Evolutionary conservation across 306 rosid genomes (phyloP).

Genomic region (Calophaca sinica): DNA sequence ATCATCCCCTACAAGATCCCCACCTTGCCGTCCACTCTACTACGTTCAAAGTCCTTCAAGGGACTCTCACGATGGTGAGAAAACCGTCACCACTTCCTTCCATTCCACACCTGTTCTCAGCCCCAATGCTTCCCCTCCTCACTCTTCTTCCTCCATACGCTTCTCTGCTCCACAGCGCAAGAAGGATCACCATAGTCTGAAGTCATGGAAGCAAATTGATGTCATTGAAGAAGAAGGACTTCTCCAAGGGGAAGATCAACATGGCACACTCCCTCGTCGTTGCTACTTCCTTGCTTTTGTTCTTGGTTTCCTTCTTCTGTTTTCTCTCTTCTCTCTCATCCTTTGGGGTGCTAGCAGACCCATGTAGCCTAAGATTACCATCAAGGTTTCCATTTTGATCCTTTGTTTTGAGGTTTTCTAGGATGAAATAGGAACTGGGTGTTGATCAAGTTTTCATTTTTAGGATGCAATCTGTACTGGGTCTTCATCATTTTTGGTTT

Average conservation of each 20-base stretch:
- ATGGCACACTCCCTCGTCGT: slow-evolving; percentile 64
- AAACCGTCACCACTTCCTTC: slow-evolving; percentile 85
- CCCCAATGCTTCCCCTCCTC: slow-evolving; percentile 90
- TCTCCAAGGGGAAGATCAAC: slow-evolving; percentile 68
- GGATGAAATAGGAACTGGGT: neutral
- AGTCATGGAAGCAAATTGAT: slow-evolving; percentile 80
- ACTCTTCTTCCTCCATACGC: slow-evolving; percentile 82
- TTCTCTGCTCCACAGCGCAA: slow-evolving; percentile 69
- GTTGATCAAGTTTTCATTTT: neutral
- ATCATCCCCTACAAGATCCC: slow-evolving; percentile 86
- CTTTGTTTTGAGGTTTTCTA: neutral
- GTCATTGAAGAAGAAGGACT: slow-evolving; percentile 91
- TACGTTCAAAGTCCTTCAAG: slow-evolving; percentile 93
- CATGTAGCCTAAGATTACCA: slow-evolving; percentile 79
- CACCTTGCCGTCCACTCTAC: slow-evolving; percentile 89
- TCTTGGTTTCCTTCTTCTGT: slow-evolving; percentile 78
- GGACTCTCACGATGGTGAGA: slow-evolving; percentile 97
- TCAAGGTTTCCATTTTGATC: slow-evolving; percentile 58
- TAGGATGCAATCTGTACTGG: neutral
- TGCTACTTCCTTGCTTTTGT: slow-evolving; percentile 76
- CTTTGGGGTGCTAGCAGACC: slow-evolving; percentile 95
- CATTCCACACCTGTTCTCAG: slow-evolving; percentile 89
- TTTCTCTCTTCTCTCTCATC: slow-evolving; percentile 72
- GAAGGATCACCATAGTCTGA: slow-evolving; percentile 32
- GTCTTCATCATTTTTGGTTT: neutral